Evolutionary conservation across 441 rosid species (phyloP), one percentile per base, ranked within the genome.

Genomic region (Theobroma grandiflorum): DNA sequence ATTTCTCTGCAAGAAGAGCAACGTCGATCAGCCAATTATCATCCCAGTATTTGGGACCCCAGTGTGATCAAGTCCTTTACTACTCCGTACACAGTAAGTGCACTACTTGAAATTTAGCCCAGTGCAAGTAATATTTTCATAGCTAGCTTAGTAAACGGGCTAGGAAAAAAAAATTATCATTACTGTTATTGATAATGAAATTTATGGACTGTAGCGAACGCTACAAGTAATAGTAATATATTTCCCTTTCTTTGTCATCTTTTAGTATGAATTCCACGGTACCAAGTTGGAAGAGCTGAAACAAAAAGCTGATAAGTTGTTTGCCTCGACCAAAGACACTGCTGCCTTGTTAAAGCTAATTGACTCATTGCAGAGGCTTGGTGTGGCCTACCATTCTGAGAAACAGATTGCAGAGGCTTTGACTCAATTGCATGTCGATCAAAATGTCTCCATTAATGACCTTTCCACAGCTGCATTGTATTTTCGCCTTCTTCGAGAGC

Each of bases 401-500:
- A 49, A 40, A 5, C 83, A 84, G 71, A 87, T 87, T 15, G 71
- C 72, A n/a, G 37, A 66, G n/a, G 77, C 49, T 26, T 42, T 84
- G 10, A 50, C 45, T 3, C 45, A 37, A 15, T 31, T 70, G 3
- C 33, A 70, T 6, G 33, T 37, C 4, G n/a, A 37, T 50, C 6
- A 26, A 3, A 73, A 71, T 26, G 33, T 49, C 15, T n/a, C 53
- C 37, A 47, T 14, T 11, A 3, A 49, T 15, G 75, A 75, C 14
- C 83, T 87, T 52, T 31, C 81, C 33, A 52, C 45, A 2, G 73
- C 76, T 14, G 69, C 83, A 4, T 66, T 84, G 18, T 76, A 71
- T 12, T 87, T 87, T 53, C 65, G 90, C 22, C 82, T 87, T 22
- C 75, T 78, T 12, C 63, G 88, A 37, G 75, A 82, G 15, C 83